A percentile compares a stretch with the other conserved stretches of the same genome.
phyloP scores from a whole-genome alignment of 805 yeast genomes.

The Suhomyces emberorum region DNA sequence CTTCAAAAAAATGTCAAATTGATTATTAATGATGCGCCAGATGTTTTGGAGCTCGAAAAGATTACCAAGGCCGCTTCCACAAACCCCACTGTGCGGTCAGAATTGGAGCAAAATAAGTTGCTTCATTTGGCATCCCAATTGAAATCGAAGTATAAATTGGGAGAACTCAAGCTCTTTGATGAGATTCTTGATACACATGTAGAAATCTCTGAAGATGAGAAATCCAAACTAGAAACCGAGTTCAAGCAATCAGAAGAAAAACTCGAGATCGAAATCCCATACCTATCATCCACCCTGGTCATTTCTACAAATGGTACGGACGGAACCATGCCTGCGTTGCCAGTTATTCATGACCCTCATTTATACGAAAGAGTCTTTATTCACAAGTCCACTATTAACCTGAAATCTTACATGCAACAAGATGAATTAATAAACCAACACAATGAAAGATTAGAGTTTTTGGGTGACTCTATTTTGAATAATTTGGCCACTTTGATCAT shows the following conservation, averaged over 20 bases:
- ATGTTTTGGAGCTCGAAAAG: conserved; percentile 37
- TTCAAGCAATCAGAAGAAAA: conserved; percentile 1
- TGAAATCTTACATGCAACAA: conserved; percentile 52
- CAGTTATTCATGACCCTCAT: conserved; percentile 56
- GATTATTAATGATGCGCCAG: conserved; percentile 50
- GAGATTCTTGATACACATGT: conserved; percentile 47
- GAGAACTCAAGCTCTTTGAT: conserved; percentile 52
- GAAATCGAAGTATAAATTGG: conserved; percentile 49
- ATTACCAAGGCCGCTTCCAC: conserved; percentile 27
- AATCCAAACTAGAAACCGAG: conserved; percentile 4
- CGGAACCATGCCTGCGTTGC: conserved; percentile 54
- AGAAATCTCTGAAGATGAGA: conserved; percentile 13
- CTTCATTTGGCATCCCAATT: conserved; percentile 59
- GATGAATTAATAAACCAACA: conserved; percentile 59
- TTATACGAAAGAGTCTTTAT: conserved; percentile 71
- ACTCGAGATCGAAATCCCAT: conserved; percentile 8
- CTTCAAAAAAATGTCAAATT: conserved; percentile 15
- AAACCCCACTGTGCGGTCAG: conserved; percentile 45
- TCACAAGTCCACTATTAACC: conserved; percentile 71
- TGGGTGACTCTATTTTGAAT: conserved; percentile 85
- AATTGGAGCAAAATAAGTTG: conserved; percentile 51
- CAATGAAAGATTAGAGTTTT: conserved; percentile 84
- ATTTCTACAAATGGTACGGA: conserved; percentile 10
- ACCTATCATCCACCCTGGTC: conserved; percentile 5
- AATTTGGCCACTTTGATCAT: conserved; percentile 67